phyloP scores from a whole-genome alignment of 257 asterid genomes.

The Craterostigma plantagineum region DNA sequence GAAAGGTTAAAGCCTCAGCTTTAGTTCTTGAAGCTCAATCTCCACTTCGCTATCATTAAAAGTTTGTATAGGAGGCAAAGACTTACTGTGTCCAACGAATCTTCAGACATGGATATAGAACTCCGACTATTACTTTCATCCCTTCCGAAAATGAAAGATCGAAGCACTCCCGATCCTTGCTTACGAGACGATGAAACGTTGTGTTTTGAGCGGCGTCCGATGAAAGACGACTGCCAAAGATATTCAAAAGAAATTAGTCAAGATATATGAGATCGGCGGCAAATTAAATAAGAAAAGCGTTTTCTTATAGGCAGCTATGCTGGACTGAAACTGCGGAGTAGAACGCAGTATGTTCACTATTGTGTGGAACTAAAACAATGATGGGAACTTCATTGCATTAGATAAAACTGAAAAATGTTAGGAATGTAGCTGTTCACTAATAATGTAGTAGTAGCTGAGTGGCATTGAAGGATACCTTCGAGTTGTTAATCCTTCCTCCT shows the following conservation, averaged over 20 bases:
- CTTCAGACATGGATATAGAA: slow-evolving; percentile 49
- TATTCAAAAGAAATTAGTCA: neutral
- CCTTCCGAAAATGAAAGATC: slow-evolving; percentile 79
- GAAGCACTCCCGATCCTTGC: slow-evolving; percentile 45
- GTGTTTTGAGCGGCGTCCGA: slow-evolving; percentile 49
- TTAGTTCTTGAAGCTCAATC: neutral
- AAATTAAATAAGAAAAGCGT: neutral
- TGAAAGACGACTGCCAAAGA: slow-evolving; percentile 55
- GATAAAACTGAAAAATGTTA: neutral
- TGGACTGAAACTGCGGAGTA: too few species aligned
- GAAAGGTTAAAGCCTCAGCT: neutral
- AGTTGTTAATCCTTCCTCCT: slow-evolving; percentile 30
- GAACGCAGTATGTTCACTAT: too few species aligned
- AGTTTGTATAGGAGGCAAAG: neutral
- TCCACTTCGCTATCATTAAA: neutral
- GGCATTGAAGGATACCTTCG: slow-evolving; percentile 35
- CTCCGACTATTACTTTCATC: slow-evolving; percentile 81
- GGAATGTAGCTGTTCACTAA: neutral
- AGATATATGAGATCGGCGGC: neutral
- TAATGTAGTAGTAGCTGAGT: neutral
- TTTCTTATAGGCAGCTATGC: neutral
- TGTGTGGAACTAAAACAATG: too few species aligned
- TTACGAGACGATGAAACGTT: slow-evolving; percentile 37
- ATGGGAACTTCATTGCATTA: neutral
- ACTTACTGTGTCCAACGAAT: slow-evolving; percentile 47